Evolutionary conservation across 495 filamentous ascomycete genomes (phyloP).

Genomic region (Neurospora sp.): DNA sequence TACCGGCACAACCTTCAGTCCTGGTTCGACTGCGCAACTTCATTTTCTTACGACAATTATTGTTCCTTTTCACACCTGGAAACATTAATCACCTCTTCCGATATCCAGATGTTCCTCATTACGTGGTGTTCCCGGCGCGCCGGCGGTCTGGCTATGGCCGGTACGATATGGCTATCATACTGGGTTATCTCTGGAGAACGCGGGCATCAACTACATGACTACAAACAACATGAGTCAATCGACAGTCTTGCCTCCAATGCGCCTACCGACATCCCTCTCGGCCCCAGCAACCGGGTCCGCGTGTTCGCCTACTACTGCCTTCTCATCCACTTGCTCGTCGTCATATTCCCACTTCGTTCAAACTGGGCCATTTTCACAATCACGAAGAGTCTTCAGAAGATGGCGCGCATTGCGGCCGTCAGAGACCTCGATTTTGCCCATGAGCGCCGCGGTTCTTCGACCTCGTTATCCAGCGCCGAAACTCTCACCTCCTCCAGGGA

Average conservation of each 20-base stretch:
- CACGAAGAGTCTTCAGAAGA: conserved; percentile 28
- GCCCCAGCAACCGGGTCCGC: conserved; percentile 27
- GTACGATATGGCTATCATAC: conserved; percentile 31
- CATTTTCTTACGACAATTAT: not conserved
- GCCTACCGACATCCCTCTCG: conserved; percentile 22
- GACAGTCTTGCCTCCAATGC: conserved; percentile 28
- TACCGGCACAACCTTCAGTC: not conserved
- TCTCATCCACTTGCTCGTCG: conserved; percentile 42
- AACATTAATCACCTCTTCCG: not conserved
- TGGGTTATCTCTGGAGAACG: conserved; percentile 37
- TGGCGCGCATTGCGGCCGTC: conserved; percentile 26
- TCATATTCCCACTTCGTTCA: conserved; percentile 42
- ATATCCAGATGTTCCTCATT: conserved; percentile 34
- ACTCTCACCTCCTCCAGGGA: conserved; percentile 38
- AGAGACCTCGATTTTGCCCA: conserved; percentile 33
- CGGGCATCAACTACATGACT: conserved; percentile 30
- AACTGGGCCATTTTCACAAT: conserved; percentile 43
- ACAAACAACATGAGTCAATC: conserved; percentile 30
- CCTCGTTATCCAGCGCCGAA: conserved; percentile 40
- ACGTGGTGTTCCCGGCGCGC: conserved; percentile 36
- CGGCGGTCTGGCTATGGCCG: conserved; percentile 39
- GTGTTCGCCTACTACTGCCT: conserved; percentile 43
- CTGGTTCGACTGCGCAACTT: not conserved
- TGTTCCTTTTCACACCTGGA: not conserved
- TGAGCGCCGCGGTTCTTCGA: conserved; percentile 38